A percentile compares a stretch with the other conserved stretches of the same genome.
These are phyloP conservation scores for Cinchona pubescens DNA, from an alignment of 257 asterid species.

Conservation along the genomic window DNA sequence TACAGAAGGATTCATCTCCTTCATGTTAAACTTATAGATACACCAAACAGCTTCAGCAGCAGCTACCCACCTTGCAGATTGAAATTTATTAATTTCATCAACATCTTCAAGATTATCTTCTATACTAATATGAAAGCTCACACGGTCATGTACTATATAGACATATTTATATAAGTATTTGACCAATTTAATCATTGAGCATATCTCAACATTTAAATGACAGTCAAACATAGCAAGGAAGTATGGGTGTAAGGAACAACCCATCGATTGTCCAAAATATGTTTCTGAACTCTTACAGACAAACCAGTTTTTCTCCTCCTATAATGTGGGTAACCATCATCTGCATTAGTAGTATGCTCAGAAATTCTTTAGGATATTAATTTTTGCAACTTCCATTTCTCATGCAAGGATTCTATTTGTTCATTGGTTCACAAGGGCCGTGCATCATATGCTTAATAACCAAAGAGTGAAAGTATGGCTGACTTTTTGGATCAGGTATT, in stretches of 20 bases:
- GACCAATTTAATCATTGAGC: not conserved
- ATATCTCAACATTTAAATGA: slow-evolving; percentile 1
- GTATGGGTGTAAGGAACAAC: not conserved
- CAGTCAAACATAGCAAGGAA: not conserved
- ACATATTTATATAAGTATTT: not conserved
- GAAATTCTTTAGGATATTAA: not conserved
- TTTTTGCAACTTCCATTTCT: not conserved
- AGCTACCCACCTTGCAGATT: not conserved
- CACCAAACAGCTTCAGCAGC: not conserved
- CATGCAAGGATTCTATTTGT: not conserved
- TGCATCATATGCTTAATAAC: slow-evolving; percentile 5
- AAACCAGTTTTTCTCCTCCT: not conserved
- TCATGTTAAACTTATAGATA: not conserved
- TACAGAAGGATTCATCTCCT: not conserved
- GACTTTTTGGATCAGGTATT: not conserved
- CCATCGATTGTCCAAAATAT: not conserved
- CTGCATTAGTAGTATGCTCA: not conserved
- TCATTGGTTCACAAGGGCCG: not conserved
- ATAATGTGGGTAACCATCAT: not conserved
- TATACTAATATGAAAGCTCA: no score
- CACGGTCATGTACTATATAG: not conserved
- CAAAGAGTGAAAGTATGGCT: not conserved
- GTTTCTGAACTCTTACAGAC: rapidly evolving
- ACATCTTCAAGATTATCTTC: not conserved
- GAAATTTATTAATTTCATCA: not conserved